phyloP scores from a whole-genome alignment of 2,329 filamentous ascomycete species.

The Aspergillus ustus region DNA sequence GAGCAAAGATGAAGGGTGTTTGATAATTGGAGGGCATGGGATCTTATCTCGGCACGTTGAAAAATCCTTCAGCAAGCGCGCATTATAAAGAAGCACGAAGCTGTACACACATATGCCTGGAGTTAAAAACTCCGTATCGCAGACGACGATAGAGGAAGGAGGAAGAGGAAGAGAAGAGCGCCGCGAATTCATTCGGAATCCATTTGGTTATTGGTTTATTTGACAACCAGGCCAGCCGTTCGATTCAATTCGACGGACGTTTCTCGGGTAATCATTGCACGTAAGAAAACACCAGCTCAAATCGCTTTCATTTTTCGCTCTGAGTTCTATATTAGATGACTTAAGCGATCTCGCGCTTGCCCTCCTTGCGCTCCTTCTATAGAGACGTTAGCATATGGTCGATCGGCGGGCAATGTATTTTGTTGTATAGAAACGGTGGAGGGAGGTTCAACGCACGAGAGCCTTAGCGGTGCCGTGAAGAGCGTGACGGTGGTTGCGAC shows the following conservation, averaged over 20 bases:
- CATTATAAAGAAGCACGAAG: slow-evolving; percentile 61
- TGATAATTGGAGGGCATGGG: slow-evolving; percentile 52
- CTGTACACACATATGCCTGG: slow-evolving; percentile 75
- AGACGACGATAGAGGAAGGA: not conserved
- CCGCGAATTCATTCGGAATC: slow-evolving; percentile 25
- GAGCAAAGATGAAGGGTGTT: slow-evolving; percentile 48
- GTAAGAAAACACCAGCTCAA: slow-evolving; percentile 37
- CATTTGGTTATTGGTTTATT: slow-evolving; percentile 31
- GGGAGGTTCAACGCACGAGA: slow-evolving; percentile 69
- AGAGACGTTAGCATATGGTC: slow-evolving; percentile 40
- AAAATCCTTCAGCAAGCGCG: slow-evolving; percentile 69
- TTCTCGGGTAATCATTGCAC: slow-evolving; percentile 39
- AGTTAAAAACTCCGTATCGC: slow-evolving; percentile 11
- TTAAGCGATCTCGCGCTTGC: slow-evolving; percentile 88
- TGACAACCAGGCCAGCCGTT: slow-evolving; percentile 28
- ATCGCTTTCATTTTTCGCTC: slow-evolving; percentile 37
- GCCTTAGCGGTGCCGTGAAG: slow-evolving; percentile 98
- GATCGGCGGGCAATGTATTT: not conserved
- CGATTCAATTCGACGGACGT: slow-evolving; percentile 21
- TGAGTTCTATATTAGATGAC: slow-evolving; percentile 39
- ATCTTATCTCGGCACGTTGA: slow-evolving; percentile 66
- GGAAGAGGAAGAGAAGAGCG: slow-evolving; percentile 13
- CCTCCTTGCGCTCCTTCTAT: slow-evolving; percentile 97
- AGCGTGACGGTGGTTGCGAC: slow-evolving; percentile 99
- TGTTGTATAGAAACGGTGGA: not conserved